Conservation (phyloP, 2,329 filamentous ascomycete species). For the Aspergillus jensenii region DNA sequence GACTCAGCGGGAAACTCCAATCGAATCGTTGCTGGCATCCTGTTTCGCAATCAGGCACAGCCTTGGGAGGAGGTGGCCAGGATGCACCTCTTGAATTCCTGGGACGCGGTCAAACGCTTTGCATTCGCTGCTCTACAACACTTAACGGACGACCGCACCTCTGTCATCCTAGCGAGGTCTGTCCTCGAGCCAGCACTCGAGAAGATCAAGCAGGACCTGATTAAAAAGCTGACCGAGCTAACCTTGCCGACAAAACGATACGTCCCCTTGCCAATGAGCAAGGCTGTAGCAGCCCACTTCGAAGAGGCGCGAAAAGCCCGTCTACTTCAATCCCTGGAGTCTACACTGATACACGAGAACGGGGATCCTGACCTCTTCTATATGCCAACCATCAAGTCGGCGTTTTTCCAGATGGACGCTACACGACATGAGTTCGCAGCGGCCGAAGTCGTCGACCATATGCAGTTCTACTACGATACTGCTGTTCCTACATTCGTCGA, state of each 20-base stretch:
- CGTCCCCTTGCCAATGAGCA: constrained; percentile 23
- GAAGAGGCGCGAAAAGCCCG: constrained; percentile 9
- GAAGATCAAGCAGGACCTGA: constrained; percentile 13
- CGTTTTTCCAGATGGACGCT: neutral
- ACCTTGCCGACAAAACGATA: constrained; percentile 21
- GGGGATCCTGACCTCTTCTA: neutral
- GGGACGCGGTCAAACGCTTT: constrained; percentile 22
- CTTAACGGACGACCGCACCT: constrained; percentile 24
- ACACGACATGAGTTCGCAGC: constrained; percentile 36
- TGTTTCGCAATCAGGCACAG: constrained; percentile 36
- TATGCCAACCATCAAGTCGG: neutral
- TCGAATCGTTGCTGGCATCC: constrained; percentile 29
- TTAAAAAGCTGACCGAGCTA: constrained; percentile 26
- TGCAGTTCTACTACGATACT: constrained; percentile 33
- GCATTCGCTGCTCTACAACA: constrained; percentile 23
- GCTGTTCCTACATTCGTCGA: constrained; percentile 48
- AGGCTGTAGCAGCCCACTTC: constrained; percentile 5
- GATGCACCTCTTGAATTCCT: constrained; percentile 25
- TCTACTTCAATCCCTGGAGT: constrained; percentile 3
- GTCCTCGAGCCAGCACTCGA: constrained; percentile 27
- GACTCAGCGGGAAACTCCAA: constrained; percentile 38
- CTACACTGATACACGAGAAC: neutral
- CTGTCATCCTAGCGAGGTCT: constrained; percentile 13
- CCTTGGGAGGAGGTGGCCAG: constrained; percentile 35
- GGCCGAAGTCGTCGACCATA: constrained; percentile 46